A percentile compares a stretch with the other conserved stretches of the same genome.
Evolutionary conservation across 2,329 filamentous ascomycete species (phyloP).

Genomic region (Tolypocladium amazonense): DNA sequence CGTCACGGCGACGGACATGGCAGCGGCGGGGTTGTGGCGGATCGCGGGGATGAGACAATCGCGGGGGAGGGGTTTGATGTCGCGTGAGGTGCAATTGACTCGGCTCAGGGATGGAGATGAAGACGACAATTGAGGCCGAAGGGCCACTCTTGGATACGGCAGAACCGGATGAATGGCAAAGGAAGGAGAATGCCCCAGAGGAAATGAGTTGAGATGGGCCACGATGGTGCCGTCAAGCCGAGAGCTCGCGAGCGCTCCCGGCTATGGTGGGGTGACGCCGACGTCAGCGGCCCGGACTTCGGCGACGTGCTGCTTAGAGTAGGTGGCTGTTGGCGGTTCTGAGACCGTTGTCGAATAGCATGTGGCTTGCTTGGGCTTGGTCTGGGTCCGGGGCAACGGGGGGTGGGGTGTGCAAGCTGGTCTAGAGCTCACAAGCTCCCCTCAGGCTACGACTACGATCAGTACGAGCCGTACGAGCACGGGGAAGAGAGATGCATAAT

Average conservation of each 20-base stretch:
- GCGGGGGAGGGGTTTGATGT: background rate
- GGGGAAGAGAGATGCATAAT: background rate
- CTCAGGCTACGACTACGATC: too few species aligned
- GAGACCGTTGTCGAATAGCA: background rate
- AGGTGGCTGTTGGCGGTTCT: background rate
- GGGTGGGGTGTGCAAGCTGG: background rate
- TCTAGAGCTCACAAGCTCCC: too few species aligned
- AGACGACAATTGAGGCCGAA: background rate
- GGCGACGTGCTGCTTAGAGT: background rate
- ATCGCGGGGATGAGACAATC: background rate
- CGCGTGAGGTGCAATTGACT: background rate
- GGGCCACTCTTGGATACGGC: background rate
- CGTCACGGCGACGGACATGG: constrained; percentile 9
- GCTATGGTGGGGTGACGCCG: background rate
- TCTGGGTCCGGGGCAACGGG: background rate
- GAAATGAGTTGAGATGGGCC: too few species aligned
- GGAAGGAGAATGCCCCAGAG: background rate
- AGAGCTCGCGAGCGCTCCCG: background rate
- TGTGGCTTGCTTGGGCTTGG: background rate
- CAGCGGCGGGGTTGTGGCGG: background rate
- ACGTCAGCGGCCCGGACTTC: background rate
- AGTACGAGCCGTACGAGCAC: too few species aligned
- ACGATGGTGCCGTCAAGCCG: too few species aligned
- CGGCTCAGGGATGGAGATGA: background rate
- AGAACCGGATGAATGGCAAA: background rate